Evolutionary conservation across 2,329 filamentous ascomycete species (phyloP), one percentile per base, ranked within the genome.

Genomic region (Alternaria postmessia): DNA sequence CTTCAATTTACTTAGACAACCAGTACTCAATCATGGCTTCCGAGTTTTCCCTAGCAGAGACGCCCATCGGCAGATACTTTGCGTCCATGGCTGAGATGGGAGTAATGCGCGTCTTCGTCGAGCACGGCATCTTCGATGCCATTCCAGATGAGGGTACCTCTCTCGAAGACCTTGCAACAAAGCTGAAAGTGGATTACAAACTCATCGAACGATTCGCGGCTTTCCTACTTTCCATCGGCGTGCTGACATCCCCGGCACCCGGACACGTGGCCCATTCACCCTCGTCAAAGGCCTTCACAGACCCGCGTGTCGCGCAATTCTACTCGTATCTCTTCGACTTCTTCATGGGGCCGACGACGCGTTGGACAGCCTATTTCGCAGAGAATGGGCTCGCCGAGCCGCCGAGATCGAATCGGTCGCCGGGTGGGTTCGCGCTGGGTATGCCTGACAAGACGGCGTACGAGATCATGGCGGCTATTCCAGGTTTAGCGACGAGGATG

Each of bases 401-500:
- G 47, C 22, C 38, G 32, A 39, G 46, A 16, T 51, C 57, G 26
- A 57, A 60, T 48, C 57, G 57, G 20, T 51, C 57, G 5, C 53
- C 57, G 16, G 43, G 41, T 9, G 46, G 53, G 3, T 47, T 57
- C 41, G 57, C 53, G 24, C 30, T 57, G 22, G 57, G 57, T n/a
- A 51, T 57, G 44, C 57, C 53, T 26, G 57, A 60, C 42, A 60
- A 57, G 57, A 60, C 57, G n/a, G 44, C 47, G 9, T 60, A 60
- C 44, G 53, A 60, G 18, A 60, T 60, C 47, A 51, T 60, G 57
- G 53, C 39, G 44, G 41, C 53, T 16, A 60, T 47, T 22, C 47
- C 53, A 8, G 53, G 57, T 26, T 30, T 57, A 16, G 46, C 46
- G 22, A 54, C 57, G 6, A 55, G 20, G 28, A 48, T 55, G 51